Conservation (phyloP, 257 asterid species). For the Plantago major region DNA sequence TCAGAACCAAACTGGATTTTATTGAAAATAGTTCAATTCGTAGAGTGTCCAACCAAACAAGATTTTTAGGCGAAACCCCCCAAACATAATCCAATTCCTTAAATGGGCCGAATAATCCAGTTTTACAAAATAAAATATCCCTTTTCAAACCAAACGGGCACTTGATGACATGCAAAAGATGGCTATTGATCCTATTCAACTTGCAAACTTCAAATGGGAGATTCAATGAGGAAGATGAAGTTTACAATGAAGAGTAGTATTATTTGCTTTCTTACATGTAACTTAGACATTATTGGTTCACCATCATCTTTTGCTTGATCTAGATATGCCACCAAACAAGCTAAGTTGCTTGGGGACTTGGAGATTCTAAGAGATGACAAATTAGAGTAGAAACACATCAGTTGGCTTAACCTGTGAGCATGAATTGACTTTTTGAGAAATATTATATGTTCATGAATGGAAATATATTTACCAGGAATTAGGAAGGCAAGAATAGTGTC, state of each 20-base stretch:
- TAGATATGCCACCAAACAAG: constrained; percentile 16
- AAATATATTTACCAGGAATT: constrained; percentile 8
- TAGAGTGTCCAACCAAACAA: too few species aligned
- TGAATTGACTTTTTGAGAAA: constrained; percentile 15
- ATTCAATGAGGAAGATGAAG: constrained; percentile 62
- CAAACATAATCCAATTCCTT: too few species aligned
- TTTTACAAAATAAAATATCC: too few species aligned
- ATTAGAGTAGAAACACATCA: constrained; percentile 10
- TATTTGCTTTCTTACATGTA: constrained; percentile 1
- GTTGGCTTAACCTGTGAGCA: constrained; percentile 16
- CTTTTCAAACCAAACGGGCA: too few species aligned
- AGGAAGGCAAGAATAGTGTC: neutral
- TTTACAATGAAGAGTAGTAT: constrained; percentile 49
- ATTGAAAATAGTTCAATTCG: too few species aligned
- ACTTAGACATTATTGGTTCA: constrained; percentile 15
- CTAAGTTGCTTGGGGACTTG: constrained; percentile 12
- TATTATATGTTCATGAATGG: constrained; percentile 1
- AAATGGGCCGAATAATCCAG: too few species aligned
- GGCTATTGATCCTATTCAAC: constrained; percentile 48
- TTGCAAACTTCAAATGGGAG: constrained; percentile 37
- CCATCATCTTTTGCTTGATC: constrained; percentile 18
- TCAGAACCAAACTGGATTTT: too few species aligned
- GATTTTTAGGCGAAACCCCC: too few species aligned
- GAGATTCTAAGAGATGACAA: constrained; percentile 18
- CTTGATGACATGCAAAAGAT: constrained; percentile 49